Conservation (phyloP, 169 alveolate genomes). For the Cryptosporidium sp. region DNA sequence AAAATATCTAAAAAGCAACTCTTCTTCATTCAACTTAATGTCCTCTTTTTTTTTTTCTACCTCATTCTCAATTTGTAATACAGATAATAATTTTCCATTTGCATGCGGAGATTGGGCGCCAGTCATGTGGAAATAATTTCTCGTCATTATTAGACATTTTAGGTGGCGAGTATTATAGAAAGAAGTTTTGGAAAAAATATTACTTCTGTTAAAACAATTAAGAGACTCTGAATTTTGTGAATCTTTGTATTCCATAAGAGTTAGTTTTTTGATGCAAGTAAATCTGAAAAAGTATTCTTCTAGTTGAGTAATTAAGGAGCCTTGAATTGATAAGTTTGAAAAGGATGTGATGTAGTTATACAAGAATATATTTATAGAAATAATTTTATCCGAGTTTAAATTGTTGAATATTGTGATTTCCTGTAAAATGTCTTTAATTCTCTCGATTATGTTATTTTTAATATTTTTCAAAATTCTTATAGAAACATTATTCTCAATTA, state of each 20-base stretch:
- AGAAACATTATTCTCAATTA: slow-evolving; percentile 10
- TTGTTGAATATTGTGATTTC: neutral
- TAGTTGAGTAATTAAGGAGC: neutral
- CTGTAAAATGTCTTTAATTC: neutral
- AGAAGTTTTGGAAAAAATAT: neutral
- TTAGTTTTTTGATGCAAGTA: neutral
- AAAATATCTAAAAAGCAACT: neutral
- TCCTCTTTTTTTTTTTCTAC: neutral
- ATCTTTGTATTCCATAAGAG: neutral
- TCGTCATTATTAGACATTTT: neutral
- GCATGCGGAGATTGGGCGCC: neutral
- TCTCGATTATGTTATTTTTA: slow-evolving; percentile 3
- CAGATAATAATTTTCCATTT: too few relatives aligned
- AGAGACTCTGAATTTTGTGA: neutral
- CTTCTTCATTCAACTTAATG: neutral
- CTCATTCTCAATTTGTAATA: neutral
- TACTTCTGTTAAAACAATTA: neutral
- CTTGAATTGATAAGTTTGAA: neutral
- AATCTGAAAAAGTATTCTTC: neutral
- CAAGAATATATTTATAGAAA: neutral
- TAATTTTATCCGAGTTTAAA: neutral
- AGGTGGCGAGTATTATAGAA: neutral
- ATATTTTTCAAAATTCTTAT: neutral
- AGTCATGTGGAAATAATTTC: too few relatives aligned
- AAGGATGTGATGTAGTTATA: slow-evolving; percentile 10